A percentile compares a stretch with the other conserved stretches of the same genome.
These are phyloP conservation scores for Eimeria acervulina DNA, from an alignment of 169 alveolate species.

Conservation along the genomic window DNA sequence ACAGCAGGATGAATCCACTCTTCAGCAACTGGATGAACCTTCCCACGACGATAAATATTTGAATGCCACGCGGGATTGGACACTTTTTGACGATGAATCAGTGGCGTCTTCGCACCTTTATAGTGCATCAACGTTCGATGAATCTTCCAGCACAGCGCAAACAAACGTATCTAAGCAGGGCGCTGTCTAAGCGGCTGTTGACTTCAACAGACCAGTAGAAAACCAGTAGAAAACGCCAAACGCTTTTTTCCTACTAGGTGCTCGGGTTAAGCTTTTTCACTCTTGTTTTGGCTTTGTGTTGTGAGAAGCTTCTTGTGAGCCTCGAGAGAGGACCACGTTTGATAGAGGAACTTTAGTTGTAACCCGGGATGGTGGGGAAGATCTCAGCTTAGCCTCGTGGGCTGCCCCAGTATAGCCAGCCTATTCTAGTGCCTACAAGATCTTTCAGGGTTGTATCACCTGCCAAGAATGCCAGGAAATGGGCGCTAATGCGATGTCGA, in stretches of 20 bases:
- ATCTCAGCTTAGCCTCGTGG: neutral
- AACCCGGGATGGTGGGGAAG: neutral
- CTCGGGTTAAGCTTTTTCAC: neutral
- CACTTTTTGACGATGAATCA: neutral
- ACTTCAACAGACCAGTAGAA: no score
- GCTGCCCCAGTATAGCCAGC: neutral
- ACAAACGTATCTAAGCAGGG: no score
- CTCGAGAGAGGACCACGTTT: no score
- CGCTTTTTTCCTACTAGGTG: neutral
- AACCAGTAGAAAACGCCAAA: no score
- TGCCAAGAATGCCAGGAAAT: neutral
- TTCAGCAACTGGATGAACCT: neutral
- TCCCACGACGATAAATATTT: neutral
- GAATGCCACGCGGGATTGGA: neutral
- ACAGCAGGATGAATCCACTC: no score
- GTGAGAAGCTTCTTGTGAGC: no score
- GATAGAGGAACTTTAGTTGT: no score
- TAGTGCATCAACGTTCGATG: neutral
- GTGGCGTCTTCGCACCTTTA: neutral
- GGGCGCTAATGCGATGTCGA: neutral
- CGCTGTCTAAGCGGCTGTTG: no score
- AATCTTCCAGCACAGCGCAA: neutral
- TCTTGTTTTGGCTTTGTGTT: neutral
- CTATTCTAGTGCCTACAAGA: neutral
- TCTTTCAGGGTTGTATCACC: neutral